Evolutionary conservation across 2,329 filamentous ascomycete species (phyloP), one percentile per base, ranked within the genome.

Genomic region (Claviceps fusiformis): DNA sequence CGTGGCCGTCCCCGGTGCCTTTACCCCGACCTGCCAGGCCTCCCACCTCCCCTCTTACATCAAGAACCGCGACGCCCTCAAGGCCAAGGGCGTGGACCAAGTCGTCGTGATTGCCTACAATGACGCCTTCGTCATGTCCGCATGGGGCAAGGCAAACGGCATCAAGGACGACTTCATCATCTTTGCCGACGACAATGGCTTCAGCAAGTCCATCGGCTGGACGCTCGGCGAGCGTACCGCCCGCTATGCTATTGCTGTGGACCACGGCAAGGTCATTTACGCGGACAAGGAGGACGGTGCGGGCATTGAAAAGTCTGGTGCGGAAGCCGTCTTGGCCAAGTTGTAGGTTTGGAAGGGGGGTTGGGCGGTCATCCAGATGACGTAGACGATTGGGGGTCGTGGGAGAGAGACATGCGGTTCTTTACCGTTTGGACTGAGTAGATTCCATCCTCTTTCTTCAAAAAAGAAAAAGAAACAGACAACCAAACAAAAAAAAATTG

Each of bases 91-190:
- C 64, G 86, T 95, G 62, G 89, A 95, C 71, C 71, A 86, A 59
- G 81, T 95, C 64, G 80, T 89, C 62, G 82, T 93, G 66, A 85
- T 95, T 65, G 87, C 89, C 57, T 85, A 76, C 76, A 95, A 95
- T 73, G 90, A 95, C 72, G 76, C 84, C 60, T 95, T 78, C 68
- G 89, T 95, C 70, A 92, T 92, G 87, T 85, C 82, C 64, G 89
- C 87, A 54, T 93, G 88, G 88, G 86, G 83, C 73, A 95, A 95
- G 80, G 89, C 89, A 66, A 92, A 95, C 73, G 78, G 78, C 54
- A 77, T 92, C 66, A 84, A 80, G 66, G 82, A 83, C 60, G 85
- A 92, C 62, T 77, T 70, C 56, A 77, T 81, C 61, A 77, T 93
- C 63, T 93, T 95, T 76, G 80, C 89, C 66, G 89, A 95, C 70